Evolutionary conservation across 2,329 filamentous ascomycete genomes (phyloP), one percentile per base, ranked within the genome.

Genomic region (Alternaria incomplexa): DNA sequence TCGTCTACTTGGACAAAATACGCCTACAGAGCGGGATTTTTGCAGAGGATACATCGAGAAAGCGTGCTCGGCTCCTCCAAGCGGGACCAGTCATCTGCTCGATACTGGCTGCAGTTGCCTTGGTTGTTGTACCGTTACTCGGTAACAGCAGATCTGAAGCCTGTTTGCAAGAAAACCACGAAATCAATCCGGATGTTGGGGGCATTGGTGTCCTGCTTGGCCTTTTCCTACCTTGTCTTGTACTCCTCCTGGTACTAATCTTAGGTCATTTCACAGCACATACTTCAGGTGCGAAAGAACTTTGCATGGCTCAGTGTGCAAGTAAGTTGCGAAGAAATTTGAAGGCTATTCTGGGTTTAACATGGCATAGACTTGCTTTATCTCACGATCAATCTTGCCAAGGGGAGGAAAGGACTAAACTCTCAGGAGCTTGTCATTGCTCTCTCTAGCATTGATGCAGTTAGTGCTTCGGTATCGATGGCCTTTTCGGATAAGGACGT

Each of bases 11-110:
- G 36, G n/a, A 40, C n/a, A 17, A 0, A 0, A 3, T 3, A 40
- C 36, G 36, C n/a, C n/a, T n/a, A 17, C 15, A 1, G 1, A 1
- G 5, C 36, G 36, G 2, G 3, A 17, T 3, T 2, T 0, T 40
- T 0, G 8, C 4, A 40, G 36, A 40, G 1, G 0, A 0, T 11
- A 40, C 4, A 17, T 40, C n/a, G 0, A 40, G 36, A 1, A 40
- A 17, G n/a, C 43, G 43, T 12, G 43, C 43, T 4, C 6, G 6
- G 1, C 17, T 8, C 6, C 43, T 45, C 1, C 12, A 3, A 22
- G 20, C 2, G 17, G 11, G 11, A 13, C 17, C 17, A 7, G 43
- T 13, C 10, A 1, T 45, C 17, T 45, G 17, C 43, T 45, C 6
- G 17, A 20, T 12, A 4, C 12, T 22, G 17, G 43, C 17, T 2